These are phyloP conservation scores for Talinum fruticosum DNA, from an alignment of 148 eudicot species.

Conservation along the genomic window DNA sequence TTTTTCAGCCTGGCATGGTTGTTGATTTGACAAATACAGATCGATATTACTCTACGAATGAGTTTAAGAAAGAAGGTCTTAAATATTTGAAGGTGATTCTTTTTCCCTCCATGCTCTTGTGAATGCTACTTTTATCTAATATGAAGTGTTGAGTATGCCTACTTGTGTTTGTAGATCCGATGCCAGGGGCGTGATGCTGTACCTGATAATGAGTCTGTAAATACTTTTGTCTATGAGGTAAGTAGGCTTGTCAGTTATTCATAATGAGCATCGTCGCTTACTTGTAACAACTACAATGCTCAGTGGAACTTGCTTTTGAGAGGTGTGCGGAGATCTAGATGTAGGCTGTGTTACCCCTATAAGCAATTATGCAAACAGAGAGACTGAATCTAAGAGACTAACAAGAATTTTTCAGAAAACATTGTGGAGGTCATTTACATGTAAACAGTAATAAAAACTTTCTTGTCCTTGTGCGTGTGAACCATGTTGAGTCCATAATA, in stretches of 20 bases:
- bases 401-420: no score
- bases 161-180: slow-evolving; percentile 47
- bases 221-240: slow-evolving; percentile 88
- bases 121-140: not conserved
- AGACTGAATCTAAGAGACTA: no score
- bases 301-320: no score
- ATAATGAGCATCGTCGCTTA: not conserved
- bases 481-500: not conserved
- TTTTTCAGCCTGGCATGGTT: slow-evolving; percentile 84
- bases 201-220: slow-evolving; percentile 93
- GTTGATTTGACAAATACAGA: slow-evolving; percentile 96
- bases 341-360: no score
- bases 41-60: slow-evolving; percentile 73
- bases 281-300: no score
- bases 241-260: slow-evolving; percentile 2
- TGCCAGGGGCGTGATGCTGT: slow-evolving; percentile 98
- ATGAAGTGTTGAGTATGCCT: slow-evolving; percentile 6
- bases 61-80: slow-evolving; percentile 76
- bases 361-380: no score
- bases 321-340: no score
- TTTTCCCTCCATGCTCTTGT: not conserved
- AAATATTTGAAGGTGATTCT: slow-evolving; percentile 77
- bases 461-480: not conserved
- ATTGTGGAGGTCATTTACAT: no score
- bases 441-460: not conserved